These are phyloP conservation scores for Malus hybrid DNA, from an alignment of 331 rosid genomes.

Conservation along the genomic window DNA sequence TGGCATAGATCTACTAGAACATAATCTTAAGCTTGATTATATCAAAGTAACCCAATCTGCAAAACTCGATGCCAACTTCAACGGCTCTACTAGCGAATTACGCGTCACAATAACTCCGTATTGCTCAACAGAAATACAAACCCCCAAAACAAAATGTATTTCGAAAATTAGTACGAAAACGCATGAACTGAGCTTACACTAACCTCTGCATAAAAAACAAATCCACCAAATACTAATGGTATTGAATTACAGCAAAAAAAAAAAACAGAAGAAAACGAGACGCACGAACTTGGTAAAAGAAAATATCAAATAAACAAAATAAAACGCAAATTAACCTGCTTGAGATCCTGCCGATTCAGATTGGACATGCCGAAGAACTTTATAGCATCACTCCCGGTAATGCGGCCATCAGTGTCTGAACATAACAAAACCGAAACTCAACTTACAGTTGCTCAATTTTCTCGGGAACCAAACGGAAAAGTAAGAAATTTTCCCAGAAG, in stretches of 20 bases:
- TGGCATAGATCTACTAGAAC: background rate
- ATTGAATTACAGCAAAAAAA: background rate
- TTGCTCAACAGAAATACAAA: background rate
- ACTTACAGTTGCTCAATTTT: background rate
- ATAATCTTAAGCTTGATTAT: background rate
- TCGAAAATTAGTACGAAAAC: background rate
- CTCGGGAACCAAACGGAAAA: background rate
- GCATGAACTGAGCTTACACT: background rate
- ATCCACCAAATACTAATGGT: background rate
- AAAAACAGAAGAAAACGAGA: background rate
- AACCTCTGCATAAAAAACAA: background rate
- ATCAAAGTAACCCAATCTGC: background rate
- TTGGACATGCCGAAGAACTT: constrained; percentile 70
- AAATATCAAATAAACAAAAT: background rate
- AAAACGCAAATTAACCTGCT: constrained; percentile 44
- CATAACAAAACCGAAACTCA: background rate
- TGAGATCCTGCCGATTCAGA: constrained; percentile 74
- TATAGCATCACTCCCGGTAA: constrained; percentile 72
- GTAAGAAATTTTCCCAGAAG: background rate
- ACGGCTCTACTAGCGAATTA: background rate
- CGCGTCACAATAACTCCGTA: background rate
- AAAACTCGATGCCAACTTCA: background rate
- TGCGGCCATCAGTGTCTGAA: constrained; percentile 86
- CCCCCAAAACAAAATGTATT: background rate
- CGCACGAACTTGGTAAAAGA: background rate